Percentiles rank a stretch among this genome's conserved stretches.
These are phyloP conservation scores for Fonsecaea pedrosoi DNA, from an alignment of 2,329 filamentous ascomycete genomes.

Conservation along the genomic window DNA sequence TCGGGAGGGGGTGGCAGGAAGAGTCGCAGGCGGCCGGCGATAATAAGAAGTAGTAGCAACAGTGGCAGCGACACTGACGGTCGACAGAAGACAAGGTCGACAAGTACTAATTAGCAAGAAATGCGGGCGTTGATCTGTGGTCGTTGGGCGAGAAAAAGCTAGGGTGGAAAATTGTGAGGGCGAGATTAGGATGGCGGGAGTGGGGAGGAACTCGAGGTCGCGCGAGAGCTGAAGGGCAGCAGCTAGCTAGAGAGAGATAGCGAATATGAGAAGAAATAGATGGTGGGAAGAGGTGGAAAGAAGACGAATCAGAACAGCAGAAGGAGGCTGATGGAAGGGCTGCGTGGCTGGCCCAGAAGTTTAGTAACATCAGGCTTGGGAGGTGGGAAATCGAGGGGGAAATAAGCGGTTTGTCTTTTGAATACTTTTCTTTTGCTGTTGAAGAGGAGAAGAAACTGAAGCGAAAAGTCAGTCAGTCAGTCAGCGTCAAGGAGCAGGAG, in stretches of 20 bases:
- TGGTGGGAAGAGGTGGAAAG: not conserved
- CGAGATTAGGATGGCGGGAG: not conserved
- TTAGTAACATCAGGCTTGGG: not conserved
- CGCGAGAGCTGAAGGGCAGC: not conserved
- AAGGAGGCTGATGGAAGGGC: not conserved
- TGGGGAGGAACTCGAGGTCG: not conserved
- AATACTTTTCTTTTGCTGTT: not conserved
- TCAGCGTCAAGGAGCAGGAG: not conserved
- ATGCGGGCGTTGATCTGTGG: not conserved
- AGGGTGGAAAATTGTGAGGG: not conserved
- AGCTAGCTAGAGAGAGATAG: not conserved
- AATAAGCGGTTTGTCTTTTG: not conserved
- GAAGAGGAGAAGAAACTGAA: not conserved
- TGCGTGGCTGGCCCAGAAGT: not conserved
- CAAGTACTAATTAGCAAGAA: not conserved
- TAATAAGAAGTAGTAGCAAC: not conserved
- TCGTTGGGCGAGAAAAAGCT: not conserved
- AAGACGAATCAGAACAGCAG: conserved; percentile 1
- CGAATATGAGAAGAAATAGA: too few species aligned
- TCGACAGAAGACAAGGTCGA: not conserved
- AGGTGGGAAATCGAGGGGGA: not conserved
- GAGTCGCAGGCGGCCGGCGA: not conserved
- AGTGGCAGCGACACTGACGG: not conserved
- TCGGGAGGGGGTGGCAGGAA: not conserved
- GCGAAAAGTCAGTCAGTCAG: not conserved